Conservation (phyloP, 129 eudicot species). For the Logfia minima region DNA sequence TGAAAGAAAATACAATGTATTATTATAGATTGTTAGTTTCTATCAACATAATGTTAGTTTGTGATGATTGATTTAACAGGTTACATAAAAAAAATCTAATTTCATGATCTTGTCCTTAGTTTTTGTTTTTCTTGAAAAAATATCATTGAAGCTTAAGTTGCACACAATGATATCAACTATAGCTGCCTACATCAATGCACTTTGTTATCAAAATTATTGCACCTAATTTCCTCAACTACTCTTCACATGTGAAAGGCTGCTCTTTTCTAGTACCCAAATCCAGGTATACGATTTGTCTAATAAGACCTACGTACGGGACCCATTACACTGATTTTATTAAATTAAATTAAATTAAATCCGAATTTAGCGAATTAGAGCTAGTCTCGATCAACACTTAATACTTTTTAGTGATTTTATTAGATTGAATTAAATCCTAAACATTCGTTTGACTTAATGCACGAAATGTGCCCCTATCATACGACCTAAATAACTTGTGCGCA, state of each 20-base stretch:
- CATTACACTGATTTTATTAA: neutral
- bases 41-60: no score
- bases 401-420: no score
- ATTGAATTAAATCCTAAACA: no score
- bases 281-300: conserved; percentile 3
- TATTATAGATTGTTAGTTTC: no score
- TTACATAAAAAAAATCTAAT: neutral
- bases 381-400: no score
- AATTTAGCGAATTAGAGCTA: no score
- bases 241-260: conserved; percentile 14
- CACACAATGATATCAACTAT: neutral
- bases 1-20: no score
- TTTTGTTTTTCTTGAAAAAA: neutral
- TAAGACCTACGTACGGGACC: neutral
- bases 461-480: no score
- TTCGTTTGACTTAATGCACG: no score
- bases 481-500: no score
- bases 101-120: neutral
- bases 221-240: conserved; percentile 15
- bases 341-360: no score
- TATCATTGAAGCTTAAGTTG: neutral
- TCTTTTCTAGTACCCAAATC: neutral
- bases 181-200: neutral
- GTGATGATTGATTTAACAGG: neutral
- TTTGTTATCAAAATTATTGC: conserved; percentile 3